These are phyloP conservation scores for Xylaria grammica DNA, from an alignment of 495 filamentous ascomycete genomes.

Conservation along the genomic window DNA sequence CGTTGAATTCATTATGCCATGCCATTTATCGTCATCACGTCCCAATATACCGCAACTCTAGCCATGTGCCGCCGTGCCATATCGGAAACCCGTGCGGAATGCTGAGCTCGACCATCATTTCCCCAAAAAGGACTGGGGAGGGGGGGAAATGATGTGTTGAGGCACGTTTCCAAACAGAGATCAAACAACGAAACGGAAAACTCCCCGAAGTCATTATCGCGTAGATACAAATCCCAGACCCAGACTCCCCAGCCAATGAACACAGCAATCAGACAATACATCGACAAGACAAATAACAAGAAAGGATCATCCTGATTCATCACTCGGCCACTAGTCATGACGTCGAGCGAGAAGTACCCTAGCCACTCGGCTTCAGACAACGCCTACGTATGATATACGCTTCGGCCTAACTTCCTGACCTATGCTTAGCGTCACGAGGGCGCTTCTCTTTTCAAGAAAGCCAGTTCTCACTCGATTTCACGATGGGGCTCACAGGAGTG, in stretches of 20 bases:
- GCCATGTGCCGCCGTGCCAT: slow-evolving; percentile 18
- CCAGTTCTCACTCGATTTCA: slow-evolving; percentile 40
- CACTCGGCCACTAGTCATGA: background rate
- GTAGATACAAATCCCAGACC: slow-evolving; percentile 22
- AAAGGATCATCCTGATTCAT: slow-evolving; percentile 2
- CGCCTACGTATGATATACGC: background rate
- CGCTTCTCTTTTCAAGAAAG: slow-evolving; percentile 37
- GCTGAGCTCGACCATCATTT: slow-evolving; percentile 15
- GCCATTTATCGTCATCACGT: slow-evolving; percentile 23
- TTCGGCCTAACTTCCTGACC: background rate
- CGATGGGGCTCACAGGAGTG: slow-evolving; percentile 24
- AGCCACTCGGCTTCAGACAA: slow-evolving; percentile 3
- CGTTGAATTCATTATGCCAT: slow-evolving; percentile 29
- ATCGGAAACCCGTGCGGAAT: slow-evolving; percentile 10
- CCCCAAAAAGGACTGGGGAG: slow-evolving; percentile 8
- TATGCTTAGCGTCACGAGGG: slow-evolving; percentile 14
- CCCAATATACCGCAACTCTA: slow-evolving; percentile 21
- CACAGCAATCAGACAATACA: slow-evolving; percentile 9
- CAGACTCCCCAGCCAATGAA: slow-evolving; percentile 23
- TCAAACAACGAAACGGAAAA: slow-evolving; percentile 24
- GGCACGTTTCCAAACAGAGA: slow-evolving; percentile 16
- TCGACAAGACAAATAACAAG: slow-evolving; percentile 1
- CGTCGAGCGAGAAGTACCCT: background rate
- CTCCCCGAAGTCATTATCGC: slow-evolving; percentile 22
- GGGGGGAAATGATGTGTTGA: background rate